Evolutionary conservation across 805 yeast genomes (phyloP).

Genomic region (Pichia manshurica): DNA sequence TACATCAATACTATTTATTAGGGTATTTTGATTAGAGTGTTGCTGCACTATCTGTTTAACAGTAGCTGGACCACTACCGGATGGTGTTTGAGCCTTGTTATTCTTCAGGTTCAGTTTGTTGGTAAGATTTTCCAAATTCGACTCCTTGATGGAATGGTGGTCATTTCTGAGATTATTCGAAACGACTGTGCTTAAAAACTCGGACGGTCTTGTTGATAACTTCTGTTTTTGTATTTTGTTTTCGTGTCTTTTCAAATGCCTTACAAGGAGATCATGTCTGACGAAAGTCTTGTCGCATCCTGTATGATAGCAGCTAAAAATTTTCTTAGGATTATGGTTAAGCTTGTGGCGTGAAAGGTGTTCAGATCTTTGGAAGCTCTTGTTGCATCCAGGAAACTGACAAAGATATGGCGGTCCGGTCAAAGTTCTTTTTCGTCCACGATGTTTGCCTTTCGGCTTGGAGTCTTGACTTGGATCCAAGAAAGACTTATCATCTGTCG

Average conservation of each 20-base stretch:
- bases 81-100: conserved; percentile 3
- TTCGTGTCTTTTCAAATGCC: conserved; percentile 43
- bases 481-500: neutral
- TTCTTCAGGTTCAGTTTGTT: neutral
- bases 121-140: neutral
- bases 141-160: neutral
- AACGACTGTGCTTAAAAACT: conserved; percentile 12
- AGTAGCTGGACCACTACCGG: conserved; percentile 1
- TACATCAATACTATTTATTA: neutral
- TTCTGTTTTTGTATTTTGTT: conserved; percentile 14
- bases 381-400: conserved; percentile 45
- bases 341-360: conserved; percentile 60
- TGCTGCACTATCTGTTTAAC: conserved; percentile 24
- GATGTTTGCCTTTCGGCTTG: neutral
- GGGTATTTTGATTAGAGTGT: conserved; percentile 10
- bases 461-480: neutral
- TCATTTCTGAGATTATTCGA: conserved; percentile 3
- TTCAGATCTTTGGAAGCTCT: conserved; percentile 54
- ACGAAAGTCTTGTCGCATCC: conserved; percentile 59
- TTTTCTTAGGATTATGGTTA: conserved; percentile 52
- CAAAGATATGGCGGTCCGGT: conserved; percentile 33
- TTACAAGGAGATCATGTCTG: conserved; percentile 46
- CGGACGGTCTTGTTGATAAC: conserved; percentile 1
- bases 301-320: conserved; percentile 43
- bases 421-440: conserved; percentile 17